A percentile compares a stretch with the other conserved stretches of the same genome.
Evolutionary conservation across 306 rosid species (phyloP).

Genomic region (Gastrolobium villosum): DNA sequence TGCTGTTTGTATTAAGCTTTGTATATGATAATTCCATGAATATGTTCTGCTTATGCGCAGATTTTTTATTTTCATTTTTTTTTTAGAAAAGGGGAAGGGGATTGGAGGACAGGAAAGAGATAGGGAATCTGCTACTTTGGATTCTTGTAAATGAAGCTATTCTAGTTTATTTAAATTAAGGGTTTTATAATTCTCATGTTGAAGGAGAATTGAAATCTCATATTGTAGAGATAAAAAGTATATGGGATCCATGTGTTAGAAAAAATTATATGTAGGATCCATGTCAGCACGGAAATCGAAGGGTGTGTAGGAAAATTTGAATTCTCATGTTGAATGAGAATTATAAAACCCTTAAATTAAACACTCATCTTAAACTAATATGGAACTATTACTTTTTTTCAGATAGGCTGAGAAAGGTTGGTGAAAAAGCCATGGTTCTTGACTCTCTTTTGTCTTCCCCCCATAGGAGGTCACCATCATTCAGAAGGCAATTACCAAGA

Average conservation of each 20-base stretch:
- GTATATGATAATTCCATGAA: not conserved
- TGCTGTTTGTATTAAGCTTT: not conserved
- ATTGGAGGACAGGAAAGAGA: not conserved
- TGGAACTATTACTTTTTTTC: conserved; percentile 37
- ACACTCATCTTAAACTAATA: not conserved
- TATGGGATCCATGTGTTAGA: too few species aligned
- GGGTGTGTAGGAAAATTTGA: too few species aligned
- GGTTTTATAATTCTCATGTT: too few species aligned
- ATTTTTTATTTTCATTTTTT: not conserved
- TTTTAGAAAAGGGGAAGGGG: not conserved
- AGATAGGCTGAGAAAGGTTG: conserved; percentile 50
- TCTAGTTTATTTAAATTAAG: not conserved
- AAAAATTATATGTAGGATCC: too few species aligned
- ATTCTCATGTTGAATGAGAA: too few species aligned
- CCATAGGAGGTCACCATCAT: conserved; percentile 60
- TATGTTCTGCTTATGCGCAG: not conserved
- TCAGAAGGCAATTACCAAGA: conserved; percentile 57
- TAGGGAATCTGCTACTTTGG: not conserved
- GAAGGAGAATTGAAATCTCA: too few species aligned
- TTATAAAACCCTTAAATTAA: too few species aligned
- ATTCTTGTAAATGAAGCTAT: not conserved
- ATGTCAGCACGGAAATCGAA: too few species aligned
- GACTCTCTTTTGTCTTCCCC: conserved; percentile 72
- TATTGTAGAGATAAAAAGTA: too few species aligned
- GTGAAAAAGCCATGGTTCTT: conserved; percentile 62